These are phyloP conservation scores for Otatea glauca DNA, from an alignment of 176 grass and related monocot species.

Conservation along the genomic window DNA sequence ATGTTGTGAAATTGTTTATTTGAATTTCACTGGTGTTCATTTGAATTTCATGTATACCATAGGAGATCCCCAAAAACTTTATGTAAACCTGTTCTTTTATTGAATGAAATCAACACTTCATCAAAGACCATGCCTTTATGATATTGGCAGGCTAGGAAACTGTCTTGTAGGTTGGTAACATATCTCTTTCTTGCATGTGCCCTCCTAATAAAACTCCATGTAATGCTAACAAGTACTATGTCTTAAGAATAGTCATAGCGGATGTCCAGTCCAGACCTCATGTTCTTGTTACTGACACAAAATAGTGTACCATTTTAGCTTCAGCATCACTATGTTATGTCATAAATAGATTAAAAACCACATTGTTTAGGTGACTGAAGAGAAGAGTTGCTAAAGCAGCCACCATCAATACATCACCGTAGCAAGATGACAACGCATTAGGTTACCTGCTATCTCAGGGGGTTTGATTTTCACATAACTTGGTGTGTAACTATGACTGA, in stretches of 20 bases:
- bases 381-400: slow-evolving; percentile 27
- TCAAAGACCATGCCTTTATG: background rate
- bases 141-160: background rate
- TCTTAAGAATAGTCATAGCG: slow-evolving; percentile 38
- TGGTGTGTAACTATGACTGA: background rate
- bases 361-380: slow-evolving; percentile 28
- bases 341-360: slow-evolving; percentile 28
- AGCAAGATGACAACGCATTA: slow-evolving; percentile 32
- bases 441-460: slow-evolving; percentile 31
- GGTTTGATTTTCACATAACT: slow-evolving; percentile 25
- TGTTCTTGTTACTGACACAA: slow-evolving; percentile 6
- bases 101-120: slow-evolving; percentile 18
- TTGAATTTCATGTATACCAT: slow-evolving; percentile 6
- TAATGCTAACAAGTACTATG: slow-evolving; percentile 9
- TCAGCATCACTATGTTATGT: background rate
- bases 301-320: slow-evolving; percentile 26
- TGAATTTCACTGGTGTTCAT: slow-evolving; percentile 2
- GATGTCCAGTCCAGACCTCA: slow-evolving; percentile 7
- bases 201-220: slow-evolving; percentile 20
- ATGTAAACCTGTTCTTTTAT: slow-evolving; percentile 2
- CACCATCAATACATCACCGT: slow-evolving; percentile 7
- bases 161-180: slow-evolving; percentile 37
- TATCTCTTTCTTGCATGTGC: slow-evolving; percentile 42
- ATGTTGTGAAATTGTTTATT: slow-evolving; percentile 10
- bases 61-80: background rate